Conservation (phyloP, 192 early-diverging fungal genomes). For the Jimgerdemannia flammicorona region DNA sequence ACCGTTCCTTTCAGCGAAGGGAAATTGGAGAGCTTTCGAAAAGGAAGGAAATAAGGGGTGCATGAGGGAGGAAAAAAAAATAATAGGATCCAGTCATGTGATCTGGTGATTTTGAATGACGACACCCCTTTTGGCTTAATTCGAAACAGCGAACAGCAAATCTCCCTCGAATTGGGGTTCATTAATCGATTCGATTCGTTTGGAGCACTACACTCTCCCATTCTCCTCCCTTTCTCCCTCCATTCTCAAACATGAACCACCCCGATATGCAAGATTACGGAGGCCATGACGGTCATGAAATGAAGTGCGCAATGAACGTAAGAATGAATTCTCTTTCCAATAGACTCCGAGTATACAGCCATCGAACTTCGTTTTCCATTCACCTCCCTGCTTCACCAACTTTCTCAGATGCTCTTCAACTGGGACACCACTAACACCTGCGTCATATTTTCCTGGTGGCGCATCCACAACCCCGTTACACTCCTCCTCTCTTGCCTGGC, state of each 20-base stretch:
- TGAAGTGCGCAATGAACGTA: not conserved
- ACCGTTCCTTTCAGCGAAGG: not conserved
- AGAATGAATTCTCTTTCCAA: not conserved
- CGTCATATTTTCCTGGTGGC: slow-evolving; percentile 76
- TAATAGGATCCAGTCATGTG: not conserved
- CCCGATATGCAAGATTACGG: not conserved
- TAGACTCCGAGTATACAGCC: not conserved
- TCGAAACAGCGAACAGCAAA: no score
- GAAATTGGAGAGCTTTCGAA: not conserved
- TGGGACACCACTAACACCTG: slow-evolving; percentile 74
- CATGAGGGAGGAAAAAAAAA: not conserved
- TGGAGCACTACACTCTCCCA: no score
- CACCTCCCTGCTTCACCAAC: not conserved
- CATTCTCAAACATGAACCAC: not conserved
- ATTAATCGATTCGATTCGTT: no score
- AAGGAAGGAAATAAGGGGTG: not conserved
- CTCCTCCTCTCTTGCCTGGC: slow-evolving; percentile 59
- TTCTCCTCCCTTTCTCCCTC: not conserved
- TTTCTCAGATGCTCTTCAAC: slow-evolving; percentile 67
- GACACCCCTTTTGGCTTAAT: no score
- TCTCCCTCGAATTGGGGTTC: no score
- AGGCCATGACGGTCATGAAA: not conserved
- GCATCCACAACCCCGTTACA: slow-evolving; percentile 47
- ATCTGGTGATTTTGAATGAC: no score
- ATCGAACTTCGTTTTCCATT: not conserved